A percentile compares a stretch with the other conserved stretches of the same genome.
Conservation (phyloP, 495 filamentous ascomycete species). For the Aspergillus diversus region DNA sequence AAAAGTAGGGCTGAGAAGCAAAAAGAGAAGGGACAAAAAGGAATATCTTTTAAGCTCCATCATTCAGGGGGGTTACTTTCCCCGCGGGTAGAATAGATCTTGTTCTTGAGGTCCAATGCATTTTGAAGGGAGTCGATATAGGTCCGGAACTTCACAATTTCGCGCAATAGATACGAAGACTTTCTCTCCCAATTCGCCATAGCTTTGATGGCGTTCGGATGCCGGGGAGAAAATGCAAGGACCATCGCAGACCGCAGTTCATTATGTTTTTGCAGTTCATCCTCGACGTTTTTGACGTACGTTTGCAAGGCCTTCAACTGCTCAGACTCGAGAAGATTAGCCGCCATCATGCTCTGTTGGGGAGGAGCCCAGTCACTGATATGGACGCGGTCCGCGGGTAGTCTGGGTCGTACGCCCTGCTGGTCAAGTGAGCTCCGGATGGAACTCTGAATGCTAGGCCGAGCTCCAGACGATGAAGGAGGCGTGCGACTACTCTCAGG, state of each 20-base stretch:
- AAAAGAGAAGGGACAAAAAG: conserved; percentile 5
- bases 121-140: conserved; percentile 81
- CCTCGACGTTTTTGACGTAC: conserved; percentile 86
- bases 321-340: conserved; percentile 73
- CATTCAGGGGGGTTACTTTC: conserved; percentile 23
- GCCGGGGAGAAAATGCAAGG: conserved; percentile 85
- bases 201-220: conserved; percentile 77
- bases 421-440: conserved; percentile 73
- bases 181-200: conserved; percentile 98
- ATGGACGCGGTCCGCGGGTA: conserved; percentile 84
- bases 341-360: conserved; percentile 83
- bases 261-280: conserved; percentile 85
- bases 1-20: conserved; percentile 15
- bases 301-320: conserved; percentile 73
- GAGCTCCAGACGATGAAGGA: conserved; percentile 45
- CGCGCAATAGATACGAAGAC: conserved; percentile 84
- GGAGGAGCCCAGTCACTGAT: conserved; percentile 97
- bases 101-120: conserved; percentile 61
- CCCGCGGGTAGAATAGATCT: conserved; percentile 46
- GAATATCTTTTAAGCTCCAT: conserved; percentile 8
- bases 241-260: conserved; percentile 82
- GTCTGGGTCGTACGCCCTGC: conserved; percentile 62
- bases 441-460: conserved; percentile 71
- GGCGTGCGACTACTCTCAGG: conserved; percentile 51
- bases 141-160: conserved; percentile 94